phyloP scores from a whole-genome alignment of 2,329 filamentous ascomycete species.

The Diaporthe eres region DNA sequence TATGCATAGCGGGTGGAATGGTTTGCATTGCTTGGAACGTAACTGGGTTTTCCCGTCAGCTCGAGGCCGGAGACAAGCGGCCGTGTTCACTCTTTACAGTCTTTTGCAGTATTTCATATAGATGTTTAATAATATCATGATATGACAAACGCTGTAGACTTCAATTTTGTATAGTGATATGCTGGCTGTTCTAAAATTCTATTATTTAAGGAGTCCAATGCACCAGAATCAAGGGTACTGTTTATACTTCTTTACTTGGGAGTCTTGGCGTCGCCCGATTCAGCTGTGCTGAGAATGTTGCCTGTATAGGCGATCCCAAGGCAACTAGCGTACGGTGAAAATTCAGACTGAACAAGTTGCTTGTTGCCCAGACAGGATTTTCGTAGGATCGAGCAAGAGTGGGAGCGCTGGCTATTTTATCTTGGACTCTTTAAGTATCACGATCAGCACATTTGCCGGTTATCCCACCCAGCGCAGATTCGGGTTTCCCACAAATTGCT shows the following conservation, averaged over 20 bases:
- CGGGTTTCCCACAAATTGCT: too few species aligned
- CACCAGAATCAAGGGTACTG: rapidly evolving
- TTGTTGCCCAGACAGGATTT: neutral
- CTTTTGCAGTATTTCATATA: neutral
- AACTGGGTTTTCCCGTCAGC: conserved; percentile 5
- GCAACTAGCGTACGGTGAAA: rapidly evolving
- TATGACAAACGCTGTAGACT: neutral
- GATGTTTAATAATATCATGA: conserved; percentile 2
- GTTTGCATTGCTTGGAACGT: neutral
- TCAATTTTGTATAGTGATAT: rapidly evolving
- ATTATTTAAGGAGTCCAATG: neutral
- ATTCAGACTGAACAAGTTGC: neutral
- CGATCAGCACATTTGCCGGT: neutral
- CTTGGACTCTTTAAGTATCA: too few species aligned
- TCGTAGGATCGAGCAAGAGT: neutral
- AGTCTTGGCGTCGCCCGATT: neutral
- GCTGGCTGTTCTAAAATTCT: rapidly evolving
- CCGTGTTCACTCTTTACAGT: neutral
- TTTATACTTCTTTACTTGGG: neutral
- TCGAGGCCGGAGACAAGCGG: conserved; percentile 16
- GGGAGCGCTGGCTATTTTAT: neutral
- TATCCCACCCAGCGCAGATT: too few species aligned
- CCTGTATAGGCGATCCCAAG: too few species aligned
- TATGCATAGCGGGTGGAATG: conserved; percentile 15
- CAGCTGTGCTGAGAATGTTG: neutral